phyloP scores from a whole-genome alignment of 352 stramenopile species.

The Phytophthora ramorum region DNA sequence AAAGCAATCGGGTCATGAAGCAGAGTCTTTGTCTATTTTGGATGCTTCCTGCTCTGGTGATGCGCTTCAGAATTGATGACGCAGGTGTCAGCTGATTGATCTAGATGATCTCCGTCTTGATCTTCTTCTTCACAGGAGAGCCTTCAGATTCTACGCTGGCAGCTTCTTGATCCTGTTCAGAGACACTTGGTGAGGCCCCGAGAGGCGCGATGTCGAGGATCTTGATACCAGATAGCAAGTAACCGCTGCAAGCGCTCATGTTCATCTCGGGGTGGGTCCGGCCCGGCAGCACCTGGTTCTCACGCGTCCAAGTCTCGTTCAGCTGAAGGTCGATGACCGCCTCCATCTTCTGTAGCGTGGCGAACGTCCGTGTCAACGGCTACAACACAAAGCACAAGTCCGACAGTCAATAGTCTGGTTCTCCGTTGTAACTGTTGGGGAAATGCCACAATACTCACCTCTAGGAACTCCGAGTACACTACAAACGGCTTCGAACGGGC shows the following conservation, averaged over 20 bases:
- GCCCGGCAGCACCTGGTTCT: conserved; percentile 94
- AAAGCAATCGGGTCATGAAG: too few species aligned
- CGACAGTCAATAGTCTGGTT: conserved; percentile 1
- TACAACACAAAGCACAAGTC: conserved; percentile 31
- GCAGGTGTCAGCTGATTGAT: too few species aligned
- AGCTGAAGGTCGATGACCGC: conserved; percentile 94
- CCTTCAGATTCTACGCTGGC: background rate
- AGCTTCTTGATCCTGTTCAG: background rate
- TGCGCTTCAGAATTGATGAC: too few species aligned
- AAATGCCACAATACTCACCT: conserved; percentile 38
- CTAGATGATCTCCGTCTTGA: conserved; percentile 16
- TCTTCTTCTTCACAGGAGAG: conserved; percentile 27
- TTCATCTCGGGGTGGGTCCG: conserved; percentile 97
- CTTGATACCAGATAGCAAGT: conserved; percentile 95
- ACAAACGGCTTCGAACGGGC: conserved; percentile 94
- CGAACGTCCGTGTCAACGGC: conserved; percentile 92
- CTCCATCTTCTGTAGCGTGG: conserved; percentile 89
- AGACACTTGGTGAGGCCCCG: background rate
- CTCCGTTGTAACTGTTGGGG: background rate
- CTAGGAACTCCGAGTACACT: conserved; percentile 95
- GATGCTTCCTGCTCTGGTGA: too few species aligned
- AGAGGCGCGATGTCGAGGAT: conserved; percentile 53
- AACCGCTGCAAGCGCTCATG: conserved; percentile 96
- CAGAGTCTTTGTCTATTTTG: background rate
- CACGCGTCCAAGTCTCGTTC: conserved; percentile 95